A percentile compares a stretch with the other conserved stretches of the same genome.
Conservation (phyloP, 768 basidiomycete genomes). For the Leccinum imitatum region DNA sequence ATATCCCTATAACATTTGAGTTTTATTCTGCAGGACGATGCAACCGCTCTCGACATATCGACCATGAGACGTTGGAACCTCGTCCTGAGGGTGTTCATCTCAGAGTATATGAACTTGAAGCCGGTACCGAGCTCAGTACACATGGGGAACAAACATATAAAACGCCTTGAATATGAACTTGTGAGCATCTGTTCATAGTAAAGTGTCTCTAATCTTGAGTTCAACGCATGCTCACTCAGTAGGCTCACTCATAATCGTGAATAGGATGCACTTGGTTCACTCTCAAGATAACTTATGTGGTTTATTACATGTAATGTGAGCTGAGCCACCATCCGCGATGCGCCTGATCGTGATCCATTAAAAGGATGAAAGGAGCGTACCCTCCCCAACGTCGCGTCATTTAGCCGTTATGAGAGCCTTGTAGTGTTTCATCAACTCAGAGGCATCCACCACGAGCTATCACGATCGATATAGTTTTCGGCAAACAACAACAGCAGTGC, state of each 20-base stretch:
- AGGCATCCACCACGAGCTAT: constrained; percentile 39
- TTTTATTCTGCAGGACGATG: constrained; percentile 70
- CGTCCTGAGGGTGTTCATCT: constrained; percentile 81
- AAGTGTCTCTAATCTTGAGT: background rate
- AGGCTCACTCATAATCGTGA: constrained; percentile 11
- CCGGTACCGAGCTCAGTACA: constrained; percentile 43
- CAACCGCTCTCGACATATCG: constrained; percentile 75
- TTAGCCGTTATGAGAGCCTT: constrained; percentile 35
- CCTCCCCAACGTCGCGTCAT: constrained; percentile 17
- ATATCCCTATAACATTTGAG: background rate
- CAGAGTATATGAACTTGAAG: constrained; percentile 80
- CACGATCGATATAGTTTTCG: background rate
- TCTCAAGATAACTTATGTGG: background rate
- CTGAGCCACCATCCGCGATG: background rate
- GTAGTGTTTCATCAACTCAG: constrained; percentile 41
- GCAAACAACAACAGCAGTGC: background rate
- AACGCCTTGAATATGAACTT: constrained; percentile 46
- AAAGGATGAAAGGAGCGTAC: constrained; percentile 8
- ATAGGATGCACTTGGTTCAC: background rate
- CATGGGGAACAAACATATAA: constrained; percentile 25
- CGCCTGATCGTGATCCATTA: background rate
- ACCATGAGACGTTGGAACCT: constrained; percentile 91
- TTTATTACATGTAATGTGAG: background rate
- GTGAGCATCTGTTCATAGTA: constrained; percentile 34
- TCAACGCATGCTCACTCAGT: constrained; percentile 17